Base-by-base conservation (phyloP, 108 stramenopile species). In the Conticribra weissflogii region DNA sequence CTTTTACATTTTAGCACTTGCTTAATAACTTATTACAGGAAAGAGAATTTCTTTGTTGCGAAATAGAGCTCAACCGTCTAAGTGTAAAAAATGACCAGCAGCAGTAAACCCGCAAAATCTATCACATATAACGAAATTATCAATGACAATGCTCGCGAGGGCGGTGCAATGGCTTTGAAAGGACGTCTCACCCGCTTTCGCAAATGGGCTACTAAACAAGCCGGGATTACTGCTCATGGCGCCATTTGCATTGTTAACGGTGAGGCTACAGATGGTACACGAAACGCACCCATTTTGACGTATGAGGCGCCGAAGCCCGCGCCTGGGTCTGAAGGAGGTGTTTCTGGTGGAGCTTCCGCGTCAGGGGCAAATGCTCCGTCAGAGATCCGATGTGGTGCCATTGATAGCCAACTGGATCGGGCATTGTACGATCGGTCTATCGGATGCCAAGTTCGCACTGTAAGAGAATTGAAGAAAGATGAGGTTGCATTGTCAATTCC, bases 181-280 rank as follows among this genome's bases (percentile, higher is more conserved):
- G 59, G 57, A 33, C 86, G 93, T 3, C 76, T 94, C 32, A 62
- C 81, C 4, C 63, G 66, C 19, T 90, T 94, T 79, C 90, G 93
- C 8, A 81, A 86, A 54, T 94, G 93, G 93, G 65, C 88, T 18
- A 68, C 74, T 4, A 79, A 89, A 32, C 83, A 88, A 25, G 90
- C 90, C 0, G 68, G 81, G 24, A 83, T 83, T 21, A 76, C 67
- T 25, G 63, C 90, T 33, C 90, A 90, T 64, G 83, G 86, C 9
- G 81, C 87, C 19, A 49, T 94, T 34, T 92, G 93, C 64, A 80
- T 92, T 15, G 93, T 92, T 30, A 94, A 92, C 59, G 88, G 89
- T 23, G 93, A 94, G 71, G 93, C 93, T 30, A 94, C 93, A 9
- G 93, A 92, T 71, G 93, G 93, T 31, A 90, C 90, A 28, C 85